Base-by-base conservation (phyloP, 331 rosid species). In the Pyracantha coccinea region DNA sequence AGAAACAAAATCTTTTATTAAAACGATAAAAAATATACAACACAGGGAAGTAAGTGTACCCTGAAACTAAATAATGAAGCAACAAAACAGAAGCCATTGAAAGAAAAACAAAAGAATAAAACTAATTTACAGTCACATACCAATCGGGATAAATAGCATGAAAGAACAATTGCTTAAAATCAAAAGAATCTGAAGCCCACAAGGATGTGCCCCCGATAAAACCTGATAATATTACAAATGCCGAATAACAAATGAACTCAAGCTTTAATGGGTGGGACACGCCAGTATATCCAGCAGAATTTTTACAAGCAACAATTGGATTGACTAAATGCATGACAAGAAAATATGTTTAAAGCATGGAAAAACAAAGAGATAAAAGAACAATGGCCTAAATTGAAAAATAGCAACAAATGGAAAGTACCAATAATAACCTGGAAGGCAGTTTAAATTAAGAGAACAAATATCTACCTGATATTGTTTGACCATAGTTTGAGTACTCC, bases 401-500 rank as follows among this genome's bases (percentile, higher is more conserved):
- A 53, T 31, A 32, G 35, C 57, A 52, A 1, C 66, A 33, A 19
- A 60, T 16, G 23, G 45, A 66, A 35, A 33, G 66, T 35, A 7
- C 24, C 19, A 70, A 62, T n/a, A 70, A 62, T n/a, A 50, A 47
- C 76, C 63, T 23, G 54, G 24, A 65, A 11, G 45, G 8, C 17
- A 61, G 3, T 31, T 19, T 29, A 69, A 73, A 5, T 63, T 62
- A 59, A 9, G 58, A 68, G 27, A 47, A 71, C 29, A 27, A 66
- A 81, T 76, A 12, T 16, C 13, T 64, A 92, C 99, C 99, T 86
- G 99, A 88, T 81, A 94, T 55, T 28, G 89, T 88, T 81, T 92
- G 97, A 75, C 97, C 99, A 81, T 92, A 94, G 84, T 94, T 89
- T 57, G 99, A 90, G 83, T 94, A 94, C 86, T 94, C 99, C 83